Evolutionary conservation across 176 grass and related monocot species (phyloP).

Genomic region (Triticum aestivum): DNA sequence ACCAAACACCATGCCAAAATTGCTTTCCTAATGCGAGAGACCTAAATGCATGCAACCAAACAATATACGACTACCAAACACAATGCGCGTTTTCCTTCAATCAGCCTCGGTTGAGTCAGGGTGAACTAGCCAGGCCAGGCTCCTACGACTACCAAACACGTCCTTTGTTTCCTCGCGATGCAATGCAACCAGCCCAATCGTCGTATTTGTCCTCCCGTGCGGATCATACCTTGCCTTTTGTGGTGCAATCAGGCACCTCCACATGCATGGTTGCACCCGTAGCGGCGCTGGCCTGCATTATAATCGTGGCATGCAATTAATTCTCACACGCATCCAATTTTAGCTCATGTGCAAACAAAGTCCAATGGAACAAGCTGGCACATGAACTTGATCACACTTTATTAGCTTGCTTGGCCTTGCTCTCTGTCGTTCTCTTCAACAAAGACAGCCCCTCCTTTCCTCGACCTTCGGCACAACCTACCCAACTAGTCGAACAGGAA

Average conservation of each 20-base stretch:
- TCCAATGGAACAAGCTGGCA: background rate
- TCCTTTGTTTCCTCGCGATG: too few species aligned
- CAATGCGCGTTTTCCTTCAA: too few species aligned
- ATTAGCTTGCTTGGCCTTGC: background rate
- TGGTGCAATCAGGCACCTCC: background rate
- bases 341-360: background rate
- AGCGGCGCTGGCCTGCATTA: background rate
- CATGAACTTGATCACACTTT: background rate
- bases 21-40: too few species aligned
- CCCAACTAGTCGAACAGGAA: background rate
- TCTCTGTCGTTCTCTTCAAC: background rate
- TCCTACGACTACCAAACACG: too few species aligned
- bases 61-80: too few species aligned
- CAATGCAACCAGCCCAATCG: too few species aligned
- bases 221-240: background rate
- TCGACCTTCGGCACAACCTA: too few species aligned
- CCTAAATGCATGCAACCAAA: too few species aligned
- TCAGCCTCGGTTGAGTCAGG: too few species aligned
- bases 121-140: too few species aligned
- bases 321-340: background rate
- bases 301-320: background rate
- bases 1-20: too few species aligned
- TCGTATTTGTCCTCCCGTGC: too few species aligned
- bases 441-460: background rate
- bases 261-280: background rate